These are phyloP conservation scores for Coprinopsis sp. DNA, from an alignment of 768 basidiomycete genomes.

Conservation along the genomic window DNA sequence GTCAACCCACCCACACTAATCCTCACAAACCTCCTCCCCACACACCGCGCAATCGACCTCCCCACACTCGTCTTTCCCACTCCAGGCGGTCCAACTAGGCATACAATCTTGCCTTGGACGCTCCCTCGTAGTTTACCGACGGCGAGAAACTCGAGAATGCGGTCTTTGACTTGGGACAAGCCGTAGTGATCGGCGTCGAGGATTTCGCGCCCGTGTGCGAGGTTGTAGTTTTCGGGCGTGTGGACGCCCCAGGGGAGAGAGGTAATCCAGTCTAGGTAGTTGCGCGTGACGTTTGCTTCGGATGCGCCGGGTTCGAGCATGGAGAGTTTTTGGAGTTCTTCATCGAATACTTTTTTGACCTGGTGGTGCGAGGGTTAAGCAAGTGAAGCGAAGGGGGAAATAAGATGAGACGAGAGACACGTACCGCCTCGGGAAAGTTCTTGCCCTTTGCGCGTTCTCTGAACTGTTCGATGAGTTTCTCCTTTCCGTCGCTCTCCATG, in stretches of 20 bases:
- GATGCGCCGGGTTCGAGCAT: slow-evolving; percentile 87
- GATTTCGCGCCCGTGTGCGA: slow-evolving; percentile 73
- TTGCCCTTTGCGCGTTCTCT: slow-evolving; percentile 74
- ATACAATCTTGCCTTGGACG: slow-evolving; percentile 96
- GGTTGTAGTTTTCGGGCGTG: slow-evolving; percentile 88
- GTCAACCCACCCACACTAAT: slow-evolving; percentile 96
- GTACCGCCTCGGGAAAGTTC: slow-evolving; percentile 92
- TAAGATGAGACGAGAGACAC: too few species aligned
- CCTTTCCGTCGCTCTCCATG: slow-evolving; percentile 93
- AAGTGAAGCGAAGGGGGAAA: too few species aligned
- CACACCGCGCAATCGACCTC: slow-evolving; percentile 88
- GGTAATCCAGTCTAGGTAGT: slow-evolving; percentile 91
- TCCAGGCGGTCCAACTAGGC: slow-evolving; percentile 93
- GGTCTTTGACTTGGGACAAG: slow-evolving; percentile 84
- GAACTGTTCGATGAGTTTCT: slow-evolving; percentile 90
- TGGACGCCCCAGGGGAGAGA: slow-evolving; percentile 98
- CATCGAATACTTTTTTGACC: slow-evolving; percentile 93
- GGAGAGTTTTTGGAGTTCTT: slow-evolving; percentile 87
- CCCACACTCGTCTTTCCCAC: slow-evolving; percentile 98
- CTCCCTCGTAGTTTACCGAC: slow-evolving; percentile 93
- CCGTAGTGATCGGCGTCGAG: slow-evolving; percentile 97
- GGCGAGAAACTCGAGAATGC: slow-evolving; percentile 93
- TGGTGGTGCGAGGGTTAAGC: too few species aligned
- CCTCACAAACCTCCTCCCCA: slow-evolving; percentile 90
- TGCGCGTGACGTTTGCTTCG: slow-evolving; percentile 91